A percentile compares a stretch with the other conserved stretches of the same genome.
phyloP scores from a whole-genome alignment of 345 rosid genomes.

The Bretschneidera sinensis region DNA sequence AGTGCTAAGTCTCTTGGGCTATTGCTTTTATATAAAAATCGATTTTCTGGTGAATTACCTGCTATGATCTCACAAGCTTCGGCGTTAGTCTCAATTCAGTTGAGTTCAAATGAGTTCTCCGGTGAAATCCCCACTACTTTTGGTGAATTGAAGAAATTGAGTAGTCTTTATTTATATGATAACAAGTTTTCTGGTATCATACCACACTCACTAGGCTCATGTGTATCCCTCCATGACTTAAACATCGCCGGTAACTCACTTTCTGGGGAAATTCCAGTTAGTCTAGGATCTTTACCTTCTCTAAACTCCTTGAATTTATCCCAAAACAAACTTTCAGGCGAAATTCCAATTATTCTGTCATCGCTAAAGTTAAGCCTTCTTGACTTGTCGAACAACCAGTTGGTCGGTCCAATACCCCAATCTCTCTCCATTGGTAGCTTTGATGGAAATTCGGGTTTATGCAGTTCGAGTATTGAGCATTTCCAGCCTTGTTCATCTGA shows the following conservation, averaged over 20 bases:
- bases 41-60: slow-evolving; percentile 61
- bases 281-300: slow-evolving; percentile 38
- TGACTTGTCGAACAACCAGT: slow-evolving; percentile 63
- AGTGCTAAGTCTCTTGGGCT: slow-evolving; percentile 55
- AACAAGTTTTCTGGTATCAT: slow-evolving; percentile 55
- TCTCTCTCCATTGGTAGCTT: slow-evolving; percentile 47
- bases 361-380: slow-evolving; percentile 58
- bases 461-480: slow-evolving; percentile 38
- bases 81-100: slow-evolving; percentile 45
- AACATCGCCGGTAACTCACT: slow-evolving; percentile 58
- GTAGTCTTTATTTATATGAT: slow-evolving; percentile 36
- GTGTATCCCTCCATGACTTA: slow-evolving; percentile 41
- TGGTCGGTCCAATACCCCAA: slow-evolving; percentile 59
- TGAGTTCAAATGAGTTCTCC: slow-evolving; percentile 46
- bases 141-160: slow-evolving; percentile 50
- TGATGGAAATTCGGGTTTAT: slow-evolving; percentile 57
- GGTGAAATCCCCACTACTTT: slow-evolving; percentile 51
- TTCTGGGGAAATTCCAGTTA: slow-evolving; percentile 57
- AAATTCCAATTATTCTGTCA: slow-evolving; percentile 52
- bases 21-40: slow-evolving; percentile 43
- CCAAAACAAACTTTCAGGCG: slow-evolving; percentile 59
- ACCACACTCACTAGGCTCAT: slow-evolving; percentile 56
- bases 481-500: slow-evolving; percentile 41
- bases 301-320: slow-evolving; percentile 74
- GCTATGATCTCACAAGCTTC: slow-evolving; percentile 45